A percentile compares a stretch with the other conserved stretches of the same genome.
phyloP scores from a whole-genome alignment of 768 basidiomycete genomes.

The Trametes cinnabarina region DNA sequence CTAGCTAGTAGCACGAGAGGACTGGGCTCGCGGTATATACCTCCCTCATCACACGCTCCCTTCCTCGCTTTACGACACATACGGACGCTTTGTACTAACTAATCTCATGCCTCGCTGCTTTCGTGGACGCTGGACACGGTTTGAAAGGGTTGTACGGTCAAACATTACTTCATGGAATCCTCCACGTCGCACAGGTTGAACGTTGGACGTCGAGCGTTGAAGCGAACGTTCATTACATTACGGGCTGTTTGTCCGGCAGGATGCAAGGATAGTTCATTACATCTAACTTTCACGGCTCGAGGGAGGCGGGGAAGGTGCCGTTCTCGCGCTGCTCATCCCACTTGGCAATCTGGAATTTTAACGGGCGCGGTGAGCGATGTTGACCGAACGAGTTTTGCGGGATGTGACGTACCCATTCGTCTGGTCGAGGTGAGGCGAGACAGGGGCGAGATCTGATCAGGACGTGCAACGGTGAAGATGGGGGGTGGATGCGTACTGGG shows the following conservation, averaged over 20 bases:
- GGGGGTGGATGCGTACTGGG: slow-evolving; percentile 71
- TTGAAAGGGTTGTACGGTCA: too few relatives aligned
- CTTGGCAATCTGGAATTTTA: slow-evolving; percentile 63
- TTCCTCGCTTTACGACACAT: not conserved
- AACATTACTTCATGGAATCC: too few relatives aligned
- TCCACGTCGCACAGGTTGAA: too few relatives aligned
- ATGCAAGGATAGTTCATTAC: not conserved
- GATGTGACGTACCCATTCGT: slow-evolving; percentile 74
- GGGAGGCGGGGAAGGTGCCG: slow-evolving; percentile 88
- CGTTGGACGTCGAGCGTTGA: not conserved
- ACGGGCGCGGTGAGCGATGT: not conserved
- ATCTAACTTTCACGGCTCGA: slow-evolving; percentile 59
- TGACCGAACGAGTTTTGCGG: not conserved
- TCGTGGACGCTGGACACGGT: not conserved
- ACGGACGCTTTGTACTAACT: slow-evolving; percentile 6
- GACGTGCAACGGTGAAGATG: not conserved
- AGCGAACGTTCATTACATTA: not conserved
- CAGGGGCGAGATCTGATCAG: not conserved
- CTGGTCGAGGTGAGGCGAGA: slow-evolving; percentile 40
- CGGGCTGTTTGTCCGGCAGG: not conserved
- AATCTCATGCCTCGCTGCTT: not conserved
- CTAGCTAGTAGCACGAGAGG: not conserved
- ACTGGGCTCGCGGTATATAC: slow-evolving; percentile 1
- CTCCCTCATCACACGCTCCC: not conserved
- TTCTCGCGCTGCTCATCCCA: slow-evolving; percentile 95